Evolutionary conservation across 2,329 filamentous ascomycete species (phyloP).

Genomic region (Waltergamsia citrina): DNA sequence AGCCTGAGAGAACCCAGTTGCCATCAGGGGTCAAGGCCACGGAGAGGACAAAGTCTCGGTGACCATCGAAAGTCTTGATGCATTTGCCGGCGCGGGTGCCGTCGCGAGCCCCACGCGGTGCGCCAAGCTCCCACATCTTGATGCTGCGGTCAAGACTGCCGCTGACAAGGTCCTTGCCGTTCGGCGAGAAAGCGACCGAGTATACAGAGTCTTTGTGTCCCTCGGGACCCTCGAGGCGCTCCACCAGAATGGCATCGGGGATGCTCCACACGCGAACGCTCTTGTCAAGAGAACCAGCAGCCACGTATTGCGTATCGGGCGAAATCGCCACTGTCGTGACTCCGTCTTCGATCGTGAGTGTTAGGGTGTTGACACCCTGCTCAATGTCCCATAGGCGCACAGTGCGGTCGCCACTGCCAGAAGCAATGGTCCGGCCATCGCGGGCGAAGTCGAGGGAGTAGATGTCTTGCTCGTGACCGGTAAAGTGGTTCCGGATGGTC

Average conservation of each 20-base stretch:
- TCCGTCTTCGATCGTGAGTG: conserved; percentile 88
- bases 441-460: conserved; percentile 93
- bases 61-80: conserved; percentile 93
- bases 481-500: conserved; percentile 84
- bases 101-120: conserved; percentile 57
- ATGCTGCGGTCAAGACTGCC: conserved; percentile 96
- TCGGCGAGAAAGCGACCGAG: conserved; percentile 90
- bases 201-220: conserved; percentile 98
- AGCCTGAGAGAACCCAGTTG: conserved; percentile 92
- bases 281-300: conserved; percentile 92
- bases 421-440: conserved; percentile 89
- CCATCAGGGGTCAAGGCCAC: conserved; percentile 92
- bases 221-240: conserved; percentile 84
- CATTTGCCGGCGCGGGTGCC: conserved; percentile 65
- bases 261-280: conserved; percentile 97
- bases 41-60: conserved; percentile 94
- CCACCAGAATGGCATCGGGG: conserved; percentile 72
- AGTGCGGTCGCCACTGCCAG: conserved; percentile 87
- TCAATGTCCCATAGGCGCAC: conserved; percentile 96
- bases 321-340: conserved; percentile 97
- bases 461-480: conserved; percentile 97
- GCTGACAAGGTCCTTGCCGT: conserved; percentile 84
- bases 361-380: conserved; percentile 70
- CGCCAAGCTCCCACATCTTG: conserved; percentile 95
- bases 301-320: conserved; percentile 87